Conservation (phyloP, 306 rosid genomes). For the Citrullus mucosospermus region DNA sequence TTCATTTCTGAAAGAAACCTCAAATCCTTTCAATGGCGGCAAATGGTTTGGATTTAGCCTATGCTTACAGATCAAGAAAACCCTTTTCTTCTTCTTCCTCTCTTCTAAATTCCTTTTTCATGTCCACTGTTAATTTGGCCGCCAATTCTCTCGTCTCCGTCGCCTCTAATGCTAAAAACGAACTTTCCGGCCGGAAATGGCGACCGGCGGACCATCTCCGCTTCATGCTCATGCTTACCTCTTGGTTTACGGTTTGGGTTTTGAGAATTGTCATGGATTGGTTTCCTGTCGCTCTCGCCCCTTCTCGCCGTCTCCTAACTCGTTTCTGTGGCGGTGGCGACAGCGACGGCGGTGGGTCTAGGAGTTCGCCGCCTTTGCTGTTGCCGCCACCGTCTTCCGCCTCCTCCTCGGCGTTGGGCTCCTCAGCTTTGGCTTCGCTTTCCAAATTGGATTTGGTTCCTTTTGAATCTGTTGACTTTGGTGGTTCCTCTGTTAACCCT, state of each 20-base stretch:
- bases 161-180: conserved; percentile 3
- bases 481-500: conserved; percentile 17
- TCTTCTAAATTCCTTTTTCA: conserved; percentile 12
- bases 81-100: not conserved
- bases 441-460: conserved; percentile 20
- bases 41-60: not conserved
- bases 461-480: conserved; percentile 9
- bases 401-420: not conserved
- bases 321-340: not conserved
- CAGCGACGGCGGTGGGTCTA: not conserved
- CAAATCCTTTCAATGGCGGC: not conserved
- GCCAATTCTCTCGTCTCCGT: conserved; percentile 30
- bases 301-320: conserved; percentile 13
- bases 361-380: not conserved
- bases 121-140: conserved; percentile 26
- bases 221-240: conserved; percentile 21
- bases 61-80: not conserved
- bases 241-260: conserved; percentile 25
- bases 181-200: conserved; percentile 8
- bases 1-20: not conserved
- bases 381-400: not conserved
- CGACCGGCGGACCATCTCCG: conserved; percentile 19
- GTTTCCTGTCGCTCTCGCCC: conserved; percentile 8
- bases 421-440: conserved; percentile 12
- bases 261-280: conserved; percentile 25